These are phyloP conservation scores for Poterioochromonas sp. DNA, from an alignment of 352 stramenopile species.

Conservation along the genomic window DNA sequence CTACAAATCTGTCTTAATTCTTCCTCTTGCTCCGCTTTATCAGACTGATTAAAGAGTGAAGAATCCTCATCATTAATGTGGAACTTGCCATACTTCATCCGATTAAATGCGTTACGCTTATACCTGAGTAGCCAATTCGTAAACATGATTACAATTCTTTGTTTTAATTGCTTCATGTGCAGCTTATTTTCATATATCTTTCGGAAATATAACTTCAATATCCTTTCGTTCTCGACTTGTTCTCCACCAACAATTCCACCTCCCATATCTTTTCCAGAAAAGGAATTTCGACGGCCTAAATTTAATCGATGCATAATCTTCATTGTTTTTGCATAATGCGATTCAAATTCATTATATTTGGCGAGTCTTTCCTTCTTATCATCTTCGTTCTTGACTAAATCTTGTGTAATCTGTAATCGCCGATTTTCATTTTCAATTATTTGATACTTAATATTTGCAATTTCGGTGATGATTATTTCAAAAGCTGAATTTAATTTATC, in stretches of 20 bases:
- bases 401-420: neutral
- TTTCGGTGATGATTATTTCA: neutral
- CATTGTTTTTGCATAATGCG: neutral
- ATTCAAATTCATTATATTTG: conserved; percentile 18
- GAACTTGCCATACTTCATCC: neutral
- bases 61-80: neutral
- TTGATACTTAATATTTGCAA: conserved; percentile 5
- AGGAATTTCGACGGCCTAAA: too few species aligned
- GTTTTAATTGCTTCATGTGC: neutral
- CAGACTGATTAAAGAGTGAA: neutral
- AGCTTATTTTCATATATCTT: neutral
- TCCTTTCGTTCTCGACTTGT: neutral
- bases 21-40: neutral
- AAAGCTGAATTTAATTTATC: neutral
- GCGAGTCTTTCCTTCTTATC: neutral
- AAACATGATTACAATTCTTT: conserved; percentile 15
- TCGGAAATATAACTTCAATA: conserved; percentile 7
- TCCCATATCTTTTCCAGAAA: neutral
- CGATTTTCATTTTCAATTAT: conserved; percentile 27
- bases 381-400: neutral
- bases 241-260: neutral
- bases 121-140: neutral
- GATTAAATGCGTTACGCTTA: conserved; percentile 1
- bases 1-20: too few species aligned
- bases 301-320: neutral